Percentiles rank a stretch among this genome's conserved stretches.
Evolutionary conservation across 805 yeast genomes (phyloP).

Genomic region (Gaillardinia entomophila): DNA sequence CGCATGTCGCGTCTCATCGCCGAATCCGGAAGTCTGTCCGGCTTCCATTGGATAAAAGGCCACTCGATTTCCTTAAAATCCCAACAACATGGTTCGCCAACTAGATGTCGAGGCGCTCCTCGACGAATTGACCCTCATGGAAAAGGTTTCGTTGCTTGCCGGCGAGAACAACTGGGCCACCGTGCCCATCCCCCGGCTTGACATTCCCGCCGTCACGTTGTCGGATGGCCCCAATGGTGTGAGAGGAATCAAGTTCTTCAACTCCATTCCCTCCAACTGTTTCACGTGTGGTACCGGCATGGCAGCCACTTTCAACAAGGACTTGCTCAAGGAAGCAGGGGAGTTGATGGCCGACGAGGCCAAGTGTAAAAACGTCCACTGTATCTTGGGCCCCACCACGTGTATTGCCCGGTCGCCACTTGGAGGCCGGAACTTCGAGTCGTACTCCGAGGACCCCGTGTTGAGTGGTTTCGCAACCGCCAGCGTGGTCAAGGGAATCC

Average conservation of each 20-base stretch:
- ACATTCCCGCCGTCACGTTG: conserved; percentile 9
- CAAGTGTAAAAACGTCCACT: conserved; percentile 46
- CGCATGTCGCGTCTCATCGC: too few species aligned
- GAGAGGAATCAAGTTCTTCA: conserved; percentile 51
- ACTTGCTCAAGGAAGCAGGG: conserved; percentile 45
- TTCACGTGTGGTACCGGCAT: conserved; percentile 58
- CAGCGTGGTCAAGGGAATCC: conserved; percentile 50
- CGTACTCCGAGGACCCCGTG: conserved; percentile 58
- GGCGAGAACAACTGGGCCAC: conserved; percentile 17
- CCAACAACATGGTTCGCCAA: conserved; percentile 2
- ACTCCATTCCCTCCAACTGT: conserved; percentile 50
- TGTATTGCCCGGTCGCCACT: conserved; percentile 54
- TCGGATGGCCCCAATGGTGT: conserved; percentile 63
- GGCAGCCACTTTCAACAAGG: conserved; percentile 52
- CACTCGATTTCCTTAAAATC: too few species aligned
- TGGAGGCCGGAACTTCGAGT: conserved; percentile 61
- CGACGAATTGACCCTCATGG: conserved; percentile 25
- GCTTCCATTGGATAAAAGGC: too few species aligned
- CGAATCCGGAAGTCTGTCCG: too few species aligned
- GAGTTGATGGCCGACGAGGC: conserved; percentile 50
- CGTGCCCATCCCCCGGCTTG: conserved; percentile 3
- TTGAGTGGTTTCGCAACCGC: conserved; percentile 43
- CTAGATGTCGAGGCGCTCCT: conserved; percentile 25
- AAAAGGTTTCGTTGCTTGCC: conserved; percentile 31
- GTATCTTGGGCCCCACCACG: conserved; percentile 36